These are phyloP conservation scores for Phaeolepiota aurea DNA, from an alignment of 768 basidiomycete genomes.

Conservation along the genomic window DNA sequence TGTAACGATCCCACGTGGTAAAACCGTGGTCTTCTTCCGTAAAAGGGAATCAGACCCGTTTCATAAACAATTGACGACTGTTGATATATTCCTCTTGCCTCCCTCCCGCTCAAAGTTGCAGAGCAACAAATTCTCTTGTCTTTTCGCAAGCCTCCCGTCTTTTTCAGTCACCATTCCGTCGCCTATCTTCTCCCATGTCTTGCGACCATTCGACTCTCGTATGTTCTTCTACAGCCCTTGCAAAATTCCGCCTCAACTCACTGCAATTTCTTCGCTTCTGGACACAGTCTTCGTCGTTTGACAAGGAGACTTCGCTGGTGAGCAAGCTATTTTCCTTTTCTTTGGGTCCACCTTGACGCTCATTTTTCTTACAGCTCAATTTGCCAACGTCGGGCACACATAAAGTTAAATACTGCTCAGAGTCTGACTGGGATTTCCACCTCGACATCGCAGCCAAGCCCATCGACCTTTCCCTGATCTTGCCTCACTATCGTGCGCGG, in stretches of 20 bases:
- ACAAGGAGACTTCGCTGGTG: constrained; percentile 6
- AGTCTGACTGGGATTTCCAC: constrained; percentile 59
- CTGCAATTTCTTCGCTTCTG: too few species aligned
- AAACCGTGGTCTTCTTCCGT: background rate
- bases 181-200: constrained; percentile 16
- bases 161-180: constrained; percentile 6
- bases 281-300: constrained; percentile 1
- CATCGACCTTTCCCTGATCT: constrained; percentile 57
- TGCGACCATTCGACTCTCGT: constrained; percentile 30
- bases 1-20: background rate
- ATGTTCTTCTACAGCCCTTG: constrained; percentile 7
- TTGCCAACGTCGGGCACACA: constrained; percentile 37
- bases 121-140: constrained; percentile 4
- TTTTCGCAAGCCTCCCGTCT: constrained; percentile 3
- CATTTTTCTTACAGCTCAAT: constrained; percentile 9
- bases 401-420: constrained; percentile 55
- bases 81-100: constrained; percentile 1
- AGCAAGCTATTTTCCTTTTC: background rate
- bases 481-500: constrained; percentile 75
- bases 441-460: constrained; percentile 43
- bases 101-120: constrained; percentile 5
- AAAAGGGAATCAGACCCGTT: constrained; percentile 4
- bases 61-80: background rate
- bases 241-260: too few species aligned
- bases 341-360: background rate